Evolutionary conservation across 139 green algal species (phyloP).

Genomic region (Coccomyxa sp.): DNA sequence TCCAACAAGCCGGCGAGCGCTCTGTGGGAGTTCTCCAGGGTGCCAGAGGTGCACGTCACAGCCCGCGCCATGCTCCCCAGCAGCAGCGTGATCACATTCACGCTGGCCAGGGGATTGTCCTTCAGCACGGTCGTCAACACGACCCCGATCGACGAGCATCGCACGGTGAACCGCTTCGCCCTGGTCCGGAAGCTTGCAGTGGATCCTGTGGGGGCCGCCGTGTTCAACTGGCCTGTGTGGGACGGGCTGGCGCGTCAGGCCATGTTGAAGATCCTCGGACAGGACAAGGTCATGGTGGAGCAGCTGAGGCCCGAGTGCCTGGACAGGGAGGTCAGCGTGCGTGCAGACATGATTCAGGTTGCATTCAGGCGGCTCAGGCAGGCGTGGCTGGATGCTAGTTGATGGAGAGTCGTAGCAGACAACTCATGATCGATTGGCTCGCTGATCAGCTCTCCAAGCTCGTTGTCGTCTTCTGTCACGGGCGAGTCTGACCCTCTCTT

Average conservation of each 20-base stretch:
- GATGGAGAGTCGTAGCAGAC: not conserved
- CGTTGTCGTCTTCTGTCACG: not conserved
- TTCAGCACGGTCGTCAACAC: constrained; percentile 85
- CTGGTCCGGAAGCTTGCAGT: constrained; percentile 64
- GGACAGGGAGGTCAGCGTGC: constrained; percentile 44
- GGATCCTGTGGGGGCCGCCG: constrained; percentile 19
- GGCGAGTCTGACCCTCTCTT: not conserved
- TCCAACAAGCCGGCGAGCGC: constrained; percentile 79
- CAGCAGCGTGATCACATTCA: constrained; percentile 70
- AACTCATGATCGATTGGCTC: not conserved
- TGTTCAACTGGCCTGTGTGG: constrained; percentile 49
- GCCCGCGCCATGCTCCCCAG: constrained; percentile 63
- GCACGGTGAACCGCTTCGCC: constrained; percentile 72
- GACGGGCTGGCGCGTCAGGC: constrained; percentile 54
- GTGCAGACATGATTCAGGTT: constrained; percentile 64
- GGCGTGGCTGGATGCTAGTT: constrained; percentile 52
- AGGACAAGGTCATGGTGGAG: constrained; percentile 86
- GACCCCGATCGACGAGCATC: constrained; percentile 58
- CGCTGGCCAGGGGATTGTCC: constrained; percentile 44
- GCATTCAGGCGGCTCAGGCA: constrained; percentile 69
- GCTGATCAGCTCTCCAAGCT: not conserved
- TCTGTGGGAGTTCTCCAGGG: constrained; percentile 60
- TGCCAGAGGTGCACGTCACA: constrained; percentile 58
- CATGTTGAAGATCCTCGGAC: constrained; percentile 75
- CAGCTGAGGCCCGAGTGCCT: constrained; percentile 58